Evolutionary conservation across 345 rosid species (phyloP), one percentile per base, ranked within the genome.

Genomic region (Excoecaria cochinchinensis): DNA sequence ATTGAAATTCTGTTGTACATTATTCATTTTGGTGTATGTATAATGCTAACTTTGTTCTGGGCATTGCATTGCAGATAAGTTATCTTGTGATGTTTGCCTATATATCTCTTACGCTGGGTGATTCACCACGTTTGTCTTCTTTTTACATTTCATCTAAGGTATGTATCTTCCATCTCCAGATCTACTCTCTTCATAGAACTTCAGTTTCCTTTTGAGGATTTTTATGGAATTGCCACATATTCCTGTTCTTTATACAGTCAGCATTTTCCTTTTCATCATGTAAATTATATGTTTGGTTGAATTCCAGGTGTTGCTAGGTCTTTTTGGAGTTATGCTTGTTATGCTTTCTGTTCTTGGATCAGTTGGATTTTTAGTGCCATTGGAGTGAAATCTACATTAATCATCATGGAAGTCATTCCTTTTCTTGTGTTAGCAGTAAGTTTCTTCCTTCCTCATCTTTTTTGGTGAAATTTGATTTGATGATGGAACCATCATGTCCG

Each of bases 381-480:
- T 72, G 99, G 99, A 74, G 94, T 91, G 83, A 90, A 95, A 78
- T 92, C 99, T 22, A 95, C 99, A 13, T 86, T 95, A 47, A 95
- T 95, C 81, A 95, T 95, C 72, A 89, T 95, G 98, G 98, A 95
- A 91, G 99, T 95, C 78, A 91, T 95, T 79, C 98, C 99, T 59
- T 95, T 95, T 84, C 96, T 95, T 83, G 99, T 95, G 76, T 85
- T 95, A 60, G 99, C 99, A 67, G 99, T 95, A 90, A 93, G 99
- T 86, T 52, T 44, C 38, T 44, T 74, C 53, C 17, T 72, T 61
- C 57, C 22, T 5, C 67, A 53, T 40, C 66, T 60, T 63, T 31
- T 6, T 75, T 48, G 31, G 39, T 59, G 56, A 15, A 62, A 75
- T 78, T 51, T 4, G 6, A 50, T 72, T 71, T 56, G 59, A 75